These are phyloP conservation scores for Boletus insuetus DNA, from an alignment of 768 basidiomycete genomes.

Conservation along the genomic window DNA sequence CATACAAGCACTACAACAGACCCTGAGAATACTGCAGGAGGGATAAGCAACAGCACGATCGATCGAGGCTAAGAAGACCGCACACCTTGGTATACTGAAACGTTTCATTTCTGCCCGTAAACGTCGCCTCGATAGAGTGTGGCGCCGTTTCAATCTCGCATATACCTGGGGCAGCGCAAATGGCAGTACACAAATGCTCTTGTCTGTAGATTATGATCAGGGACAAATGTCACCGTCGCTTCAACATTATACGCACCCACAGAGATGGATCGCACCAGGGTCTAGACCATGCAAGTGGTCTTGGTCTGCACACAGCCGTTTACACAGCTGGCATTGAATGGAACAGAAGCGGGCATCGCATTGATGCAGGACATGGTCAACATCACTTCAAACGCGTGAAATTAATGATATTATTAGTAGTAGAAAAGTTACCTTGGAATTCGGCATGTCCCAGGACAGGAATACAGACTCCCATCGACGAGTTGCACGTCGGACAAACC, in stretches of 20 bases:
- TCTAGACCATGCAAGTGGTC: constrained; percentile 55
- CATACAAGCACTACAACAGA: constrained; percentile 15
- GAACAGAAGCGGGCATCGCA: constrained; percentile 57
- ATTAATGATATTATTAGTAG: neutral
- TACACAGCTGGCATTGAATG: constrained; percentile 52
- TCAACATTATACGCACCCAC: constrained; percentile 42
- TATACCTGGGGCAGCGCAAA: constrained; percentile 47
- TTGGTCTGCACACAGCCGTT: constrained; percentile 44
- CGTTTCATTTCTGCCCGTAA: constrained; percentile 55
- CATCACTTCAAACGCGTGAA: constrained; percentile 34
- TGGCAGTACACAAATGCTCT: constrained; percentile 46
- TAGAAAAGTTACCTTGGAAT: constrained; percentile 37
- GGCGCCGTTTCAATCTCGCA: constrained; percentile 61
- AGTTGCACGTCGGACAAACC: constrained; percentile 33
- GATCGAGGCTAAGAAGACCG: neutral
- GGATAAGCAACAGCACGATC: neutral
- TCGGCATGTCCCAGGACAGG: constrained; percentile 43
- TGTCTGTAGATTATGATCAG: constrained; percentile 36
- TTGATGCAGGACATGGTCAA: constrained; percentile 43
- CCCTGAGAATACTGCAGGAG: constrained; percentile 52
- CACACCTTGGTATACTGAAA: constrained; percentile 64
- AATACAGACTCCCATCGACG: constrained; percentile 30
- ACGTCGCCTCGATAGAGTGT: constrained; percentile 59
- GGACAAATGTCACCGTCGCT: neutral
- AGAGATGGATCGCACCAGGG: constrained; percentile 44